Evolutionary conservation across 1,139 yeast genomes (phyloP).

Genomic region (Pichia sp.): DNA sequence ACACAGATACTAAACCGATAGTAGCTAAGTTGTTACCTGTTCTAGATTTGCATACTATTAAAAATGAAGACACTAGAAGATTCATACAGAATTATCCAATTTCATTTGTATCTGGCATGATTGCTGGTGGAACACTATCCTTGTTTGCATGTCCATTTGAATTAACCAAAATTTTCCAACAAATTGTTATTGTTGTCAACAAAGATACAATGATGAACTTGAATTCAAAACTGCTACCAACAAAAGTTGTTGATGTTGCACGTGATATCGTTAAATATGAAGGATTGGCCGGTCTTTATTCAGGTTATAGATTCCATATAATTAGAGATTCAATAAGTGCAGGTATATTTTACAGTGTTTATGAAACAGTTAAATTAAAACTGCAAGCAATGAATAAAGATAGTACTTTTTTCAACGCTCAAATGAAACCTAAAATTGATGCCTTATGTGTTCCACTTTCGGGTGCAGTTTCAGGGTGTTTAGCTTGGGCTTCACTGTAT

Average conservation of each 20-base stretch:
- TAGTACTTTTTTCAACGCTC: conserved; percentile 4
- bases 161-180: conserved; percentile 75
- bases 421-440: conserved; percentile 9
- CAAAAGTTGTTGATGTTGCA: conserved; percentile 42
- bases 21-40: conserved; percentile 21
- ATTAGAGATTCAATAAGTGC: conserved; percentile 64
- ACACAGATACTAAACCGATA: conserved; percentile 50
- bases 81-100: conserved; percentile 52
- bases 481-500: conserved; percentile 67
- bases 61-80: conserved; percentile 1
- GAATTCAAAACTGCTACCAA: conserved; percentile 29
- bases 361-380: conserved; percentile 55
- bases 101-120: conserved; percentile 56
- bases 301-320: conserved; percentile 66
- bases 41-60: not conserved
- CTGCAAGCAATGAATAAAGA: conserved; percentile 33
- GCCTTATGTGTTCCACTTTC: conserved; percentile 40
- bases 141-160: conserved; percentile 80
- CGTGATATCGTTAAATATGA: conserved; percentile 46
- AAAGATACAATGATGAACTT: conserved; percentile 21
- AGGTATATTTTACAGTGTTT: conserved; percentile 66
- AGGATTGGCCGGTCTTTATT: conserved; percentile 60
- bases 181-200: conserved; percentile 47
- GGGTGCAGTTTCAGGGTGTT: conserved; percentile 75
- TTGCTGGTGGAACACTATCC: conserved; percentile 63